Conservation (phyloP, 2,329 filamentous ascomycete genomes). For the Pyrenochaeta sp. region DNA sequence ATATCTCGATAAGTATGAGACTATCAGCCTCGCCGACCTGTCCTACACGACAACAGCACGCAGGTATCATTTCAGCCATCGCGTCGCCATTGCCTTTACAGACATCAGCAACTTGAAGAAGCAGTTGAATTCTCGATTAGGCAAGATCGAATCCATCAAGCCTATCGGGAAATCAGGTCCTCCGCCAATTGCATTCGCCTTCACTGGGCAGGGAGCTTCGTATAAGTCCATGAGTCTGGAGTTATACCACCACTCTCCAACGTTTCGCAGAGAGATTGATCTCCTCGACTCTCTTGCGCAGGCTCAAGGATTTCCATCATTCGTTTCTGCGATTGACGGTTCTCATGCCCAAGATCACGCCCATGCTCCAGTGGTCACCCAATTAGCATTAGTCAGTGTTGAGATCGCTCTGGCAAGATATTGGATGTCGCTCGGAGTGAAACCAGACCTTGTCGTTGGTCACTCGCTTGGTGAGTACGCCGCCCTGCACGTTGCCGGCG, state of each 20-base stretch:
- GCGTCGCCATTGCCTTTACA: constrained; percentile 6
- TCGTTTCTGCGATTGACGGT: constrained; percentile 21
- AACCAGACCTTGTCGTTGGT: constrained; percentile 25
- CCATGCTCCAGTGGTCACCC: constrained; percentile 29
- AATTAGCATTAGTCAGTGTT: constrained; percentile 52
- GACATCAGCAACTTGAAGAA: constrained; percentile 5
- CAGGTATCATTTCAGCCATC: constrained; percentile 26
- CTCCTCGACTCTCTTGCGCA: constrained; percentile 39
- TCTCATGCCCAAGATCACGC: background rate
- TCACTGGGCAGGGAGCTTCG: constrained; percentile 51
- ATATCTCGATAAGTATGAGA: constrained; percentile 3
- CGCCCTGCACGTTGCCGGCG: constrained; percentile 47
- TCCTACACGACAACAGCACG: constrained; percentile 35
- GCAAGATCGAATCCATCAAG: background rate
- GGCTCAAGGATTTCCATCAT: constrained; percentile 43
- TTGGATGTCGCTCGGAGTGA: constrained; percentile 21
- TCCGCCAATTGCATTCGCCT: constrained; percentile 47
- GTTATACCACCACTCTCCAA: constrained; percentile 23
- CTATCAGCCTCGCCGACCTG: constrained; percentile 8
- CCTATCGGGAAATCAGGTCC: background rate
- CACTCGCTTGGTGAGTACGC: constrained; percentile 52
- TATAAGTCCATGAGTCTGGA: constrained; percentile 25
- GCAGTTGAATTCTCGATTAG: constrained; percentile 1
- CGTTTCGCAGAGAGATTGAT: constrained; percentile 42
- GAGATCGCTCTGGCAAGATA: constrained; percentile 47